These are phyloP conservation scores for Colletotrichum gigasporum DNA, from an alignment of 2,329 filamentous ascomycete species.

Conservation along the genomic window DNA sequence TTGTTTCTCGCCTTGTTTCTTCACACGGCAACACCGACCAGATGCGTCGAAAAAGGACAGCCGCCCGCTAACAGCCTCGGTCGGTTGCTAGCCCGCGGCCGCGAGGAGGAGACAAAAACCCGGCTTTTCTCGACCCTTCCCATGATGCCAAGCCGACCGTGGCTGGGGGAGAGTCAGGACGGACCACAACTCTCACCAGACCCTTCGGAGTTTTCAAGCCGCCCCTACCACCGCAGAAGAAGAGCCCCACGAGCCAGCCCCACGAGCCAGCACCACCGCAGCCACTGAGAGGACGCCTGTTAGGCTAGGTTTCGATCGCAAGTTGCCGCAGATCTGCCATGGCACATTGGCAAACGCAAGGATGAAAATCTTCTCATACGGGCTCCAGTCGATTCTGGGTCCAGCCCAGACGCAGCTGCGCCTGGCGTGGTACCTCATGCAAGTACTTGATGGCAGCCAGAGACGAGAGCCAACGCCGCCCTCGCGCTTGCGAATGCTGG, in stretches of 20 bases:
- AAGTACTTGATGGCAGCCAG: background rate
- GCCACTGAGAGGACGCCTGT: conserved; percentile 15
- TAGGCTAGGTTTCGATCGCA: conserved; percentile 28
- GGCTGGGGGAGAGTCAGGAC: conserved; percentile 22
- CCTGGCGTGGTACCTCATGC: background rate
- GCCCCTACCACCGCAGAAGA: conserved; percentile 23
- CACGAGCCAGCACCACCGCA: conserved; percentile 5
- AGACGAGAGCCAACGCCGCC: conserved; percentile 3
- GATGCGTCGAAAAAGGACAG: background rate
- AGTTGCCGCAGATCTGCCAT: conserved; percentile 31
- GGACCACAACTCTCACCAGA: conserved; percentile 27
- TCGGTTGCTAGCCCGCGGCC: conserved; percentile 9
- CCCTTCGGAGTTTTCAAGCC: conserved; percentile 32
- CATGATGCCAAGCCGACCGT: conserved; percentile 26
- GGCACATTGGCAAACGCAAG: conserved; percentile 28
- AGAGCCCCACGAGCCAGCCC: conserved; percentile 26
- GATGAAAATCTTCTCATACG: conserved; percentile 32
- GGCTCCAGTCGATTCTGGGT: conserved; percentile 20
- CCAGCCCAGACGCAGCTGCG: conserved; percentile 16
- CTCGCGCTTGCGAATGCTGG: conserved; percentile 9
- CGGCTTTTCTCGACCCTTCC: conserved; percentile 3
- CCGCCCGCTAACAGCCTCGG: conserved; percentile 24
- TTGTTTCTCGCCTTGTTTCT: conserved; percentile 18
- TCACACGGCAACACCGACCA: conserved; percentile 23
- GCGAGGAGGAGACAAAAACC: conserved; percentile 20